phyloP scores from a whole-genome alignment of 1,284 basidiomycete species.

The Sporisorium iseilematis-ciliati region DNA sequence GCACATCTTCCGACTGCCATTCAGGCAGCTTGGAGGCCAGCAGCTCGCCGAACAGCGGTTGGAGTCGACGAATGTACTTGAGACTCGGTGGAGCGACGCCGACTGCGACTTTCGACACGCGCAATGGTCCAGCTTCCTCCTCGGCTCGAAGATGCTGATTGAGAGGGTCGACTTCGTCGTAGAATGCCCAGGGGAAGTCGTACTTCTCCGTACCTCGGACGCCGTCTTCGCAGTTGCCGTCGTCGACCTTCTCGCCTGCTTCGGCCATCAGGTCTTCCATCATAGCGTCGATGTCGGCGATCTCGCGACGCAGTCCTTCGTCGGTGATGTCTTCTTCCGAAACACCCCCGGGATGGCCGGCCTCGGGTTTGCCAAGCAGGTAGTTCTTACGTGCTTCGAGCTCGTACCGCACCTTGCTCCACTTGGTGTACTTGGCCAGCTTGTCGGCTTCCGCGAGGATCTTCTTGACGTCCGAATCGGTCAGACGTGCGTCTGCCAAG shows the following conservation, averaged over 20 bases:
- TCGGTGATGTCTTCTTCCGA: constrained; percentile 46
- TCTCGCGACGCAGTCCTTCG: constrained; percentile 44
- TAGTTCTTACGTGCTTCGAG: constrained; percentile 64
- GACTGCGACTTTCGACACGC: constrained; percentile 16
- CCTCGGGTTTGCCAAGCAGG: constrained; percentile 57
- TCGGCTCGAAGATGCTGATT: constrained; percentile 48
- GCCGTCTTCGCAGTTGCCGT: constrained; percentile 56
- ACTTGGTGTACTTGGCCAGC: constrained; percentile 58
- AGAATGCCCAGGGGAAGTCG: constrained; percentile 64
- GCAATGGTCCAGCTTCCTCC: constrained; percentile 31
- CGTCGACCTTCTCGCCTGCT: constrained; percentile 53
- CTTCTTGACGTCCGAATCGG: constrained; percentile 56
- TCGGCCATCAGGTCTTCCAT: constrained; percentile 58
- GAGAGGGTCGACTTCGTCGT: constrained; percentile 59
- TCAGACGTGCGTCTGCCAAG: constrained; percentile 63
- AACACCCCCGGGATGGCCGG: constrained; percentile 47
- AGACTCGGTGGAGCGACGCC: constrained; percentile 45
- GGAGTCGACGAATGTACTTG: constrained; percentile 53
- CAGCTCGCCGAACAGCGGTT: constrained; percentile 61
- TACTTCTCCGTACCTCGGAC: constrained; percentile 62
- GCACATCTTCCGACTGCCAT: constrained; percentile 57
- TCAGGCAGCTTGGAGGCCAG: constrained; percentile 59
- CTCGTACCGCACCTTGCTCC: constrained; percentile 68
- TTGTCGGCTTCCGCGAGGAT: constrained; percentile 60
- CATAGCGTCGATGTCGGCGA: constrained; percentile 59